Base-by-base conservation (phyloP, 2,329 filamentous ascomycete species). In the Lizonia empirigonia region DNA sequence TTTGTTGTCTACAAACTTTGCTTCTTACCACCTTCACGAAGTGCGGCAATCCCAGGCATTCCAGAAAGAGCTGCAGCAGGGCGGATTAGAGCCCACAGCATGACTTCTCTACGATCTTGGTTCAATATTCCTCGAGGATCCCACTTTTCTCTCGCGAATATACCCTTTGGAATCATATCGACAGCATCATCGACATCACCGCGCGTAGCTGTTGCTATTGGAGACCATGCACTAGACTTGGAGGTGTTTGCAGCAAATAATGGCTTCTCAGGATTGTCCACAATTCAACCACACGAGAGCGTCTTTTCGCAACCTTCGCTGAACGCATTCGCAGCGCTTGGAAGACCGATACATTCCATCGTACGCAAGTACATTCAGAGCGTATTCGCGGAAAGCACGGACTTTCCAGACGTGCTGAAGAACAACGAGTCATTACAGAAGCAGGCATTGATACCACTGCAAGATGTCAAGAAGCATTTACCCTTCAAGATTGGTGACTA, bases 401-500 rank as follows among this genome's bases (percentile, higher is more conserved):
- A 81, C 1, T 81, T 80, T 58, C 81, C 86, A 0, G 76, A 83
- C 9, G 68, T 89, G 1, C 75, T 92, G 19, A 84, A 84, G 64
- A 79, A 85, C 49, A 88, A 91, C 64, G 68, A 72, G 2, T 63
- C 72, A 0, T 74, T 89, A 15, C 82, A 84, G 51, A 75, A 82
- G 49, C 75, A 79, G 44, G 83, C 80, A 0, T 71, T 93, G 10
- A 55, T 91, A 3, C 82, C 80, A 0, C 79, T 85, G 38, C 76
- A 78, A 4, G 76, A 84, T 16, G 82, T 86, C 39, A 82, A 78
- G 56, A 85, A 82, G 67, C 87, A 92, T 64, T 67, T 93, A 7
- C 90, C 90, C 2, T 85, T 94, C 83, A 78, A 80, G 46, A 90
- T 93, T 61, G 87, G 88, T 20, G 89, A 93, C 70, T 94, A 93